A percentile compares a stretch with the other conserved stretches of the same genome.
Evolutionary conservation across 2,329 filamentous ascomycete species (phyloP).

Genomic region (Lecanicillium sp.): DNA sequence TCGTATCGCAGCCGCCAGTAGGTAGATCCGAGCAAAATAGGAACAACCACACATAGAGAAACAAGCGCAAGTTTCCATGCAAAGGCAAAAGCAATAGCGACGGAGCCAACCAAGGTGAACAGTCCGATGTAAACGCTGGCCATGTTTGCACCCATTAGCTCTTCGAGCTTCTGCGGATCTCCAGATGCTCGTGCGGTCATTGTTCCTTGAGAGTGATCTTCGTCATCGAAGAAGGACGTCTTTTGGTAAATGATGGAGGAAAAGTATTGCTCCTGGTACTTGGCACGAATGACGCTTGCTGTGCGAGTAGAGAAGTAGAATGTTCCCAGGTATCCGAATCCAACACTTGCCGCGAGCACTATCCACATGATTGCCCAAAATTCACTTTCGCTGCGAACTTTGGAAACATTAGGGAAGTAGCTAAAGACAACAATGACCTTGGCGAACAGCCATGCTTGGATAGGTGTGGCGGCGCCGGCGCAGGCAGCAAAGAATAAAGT

Average conservation of each 20-base stretch:
- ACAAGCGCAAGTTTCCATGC: slow-evolving; percentile 72
- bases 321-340: slow-evolving; percentile 40
- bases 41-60: slow-evolving; percentile 50
- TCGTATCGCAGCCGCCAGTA: slow-evolving; percentile 50
- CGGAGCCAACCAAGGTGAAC: slow-evolving; percentile 56
- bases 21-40: slow-evolving; percentile 36
- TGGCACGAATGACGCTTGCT: slow-evolving; percentile 39
- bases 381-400: slow-evolving; percentile 32
- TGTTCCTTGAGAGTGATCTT: slow-evolving; percentile 51
- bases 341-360: slow-evolving; percentile 44
- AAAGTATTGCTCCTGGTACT: slow-evolving; percentile 53
- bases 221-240: slow-evolving; percentile 51
- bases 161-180: slow-evolving; percentile 52
- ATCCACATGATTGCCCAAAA: slow-evolving; percentile 63
- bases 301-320: slow-evolving; percentile 32
- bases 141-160: slow-evolving; percentile 56
- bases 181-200: slow-evolving; percentile 46
- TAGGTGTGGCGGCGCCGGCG: slow-evolving; percentile 35
- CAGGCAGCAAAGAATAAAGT: slow-evolving; percentile 37
- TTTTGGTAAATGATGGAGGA: slow-evolving; percentile 50
- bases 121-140: slow-evolving; percentile 53
- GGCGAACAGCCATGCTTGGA: slow-evolving; percentile 48
- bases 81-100: slow-evolving; percentile 61
- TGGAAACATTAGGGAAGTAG: slow-evolving; percentile 17
- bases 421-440: slow-evolving; percentile 43